Evolutionary conservation across 805 yeast genomes (phyloP), one percentile per base, ranked within the genome.

Genomic region (Wickerhamomyces chambardii): DNA sequence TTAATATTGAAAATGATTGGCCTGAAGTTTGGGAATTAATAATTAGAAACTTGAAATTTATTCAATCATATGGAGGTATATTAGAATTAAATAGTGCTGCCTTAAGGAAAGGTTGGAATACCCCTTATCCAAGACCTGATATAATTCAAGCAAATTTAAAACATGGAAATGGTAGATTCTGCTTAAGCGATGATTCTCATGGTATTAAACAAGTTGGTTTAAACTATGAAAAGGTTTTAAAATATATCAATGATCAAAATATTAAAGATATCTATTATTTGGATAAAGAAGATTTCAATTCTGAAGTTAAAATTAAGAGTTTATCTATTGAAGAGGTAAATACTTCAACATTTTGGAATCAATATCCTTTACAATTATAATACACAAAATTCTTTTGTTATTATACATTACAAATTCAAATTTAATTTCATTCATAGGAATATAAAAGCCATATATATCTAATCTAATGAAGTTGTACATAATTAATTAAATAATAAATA

Each of bases 181-280:
- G 95, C 46, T 58, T 92, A 11, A 84, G 96, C 36, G 97, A 92
- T 54, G 98, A 92, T 51, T 75, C 95, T 1, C 99, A 92, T 58
- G 75, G 82, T 1, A 58, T 77, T 4, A 62, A 63, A 2, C 98
- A 92, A 46, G 78, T 92, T 8, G 98, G 95, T 0, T 66, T 84
- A 21, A 84, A 90, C 53, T 92, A 79, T 50, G 60, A 59, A 30
- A 69, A 71, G 46, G 75, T 75, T 6, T 55, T 78, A 47, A 47
- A 63, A 1, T 85, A 78, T 43, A 58, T 75, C 11, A 45, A 56
- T 28, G 44, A 51, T 33, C 26, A 19, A 19, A 10, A 19, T 8
- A 19, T 19, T 19, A 10, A 19, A 8, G 22, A 10, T 19, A 10
- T 19, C 10, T 19, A 19, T 19, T 19, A 19, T 19, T 7, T 19